phyloP scores from a whole-genome alignment of 768 basidiomycete genomes.

The Termitomyces bulborhizus region DNA sequence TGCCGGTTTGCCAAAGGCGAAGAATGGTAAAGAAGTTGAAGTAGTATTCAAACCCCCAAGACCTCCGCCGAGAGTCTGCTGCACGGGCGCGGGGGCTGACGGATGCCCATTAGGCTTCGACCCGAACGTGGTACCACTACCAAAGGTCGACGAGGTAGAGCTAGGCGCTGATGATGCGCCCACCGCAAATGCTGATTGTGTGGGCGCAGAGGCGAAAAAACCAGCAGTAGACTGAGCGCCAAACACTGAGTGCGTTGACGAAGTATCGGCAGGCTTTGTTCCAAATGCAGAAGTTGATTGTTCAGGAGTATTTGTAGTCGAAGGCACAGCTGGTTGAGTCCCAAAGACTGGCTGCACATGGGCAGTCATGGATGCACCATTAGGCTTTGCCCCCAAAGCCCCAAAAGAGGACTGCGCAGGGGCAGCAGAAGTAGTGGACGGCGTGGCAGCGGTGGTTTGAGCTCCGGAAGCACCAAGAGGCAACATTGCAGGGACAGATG shows the following conservation, averaged over 20 bases:
- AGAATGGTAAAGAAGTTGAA: slow-evolving; percentile 5
- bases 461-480: neutral
- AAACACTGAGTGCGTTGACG: slow-evolving; percentile 1
- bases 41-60: neutral
- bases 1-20: slow-evolving; percentile 6
- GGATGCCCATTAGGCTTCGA: neutral
- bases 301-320: neutral
- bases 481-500: no score
- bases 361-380: neutral
- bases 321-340: neutral
- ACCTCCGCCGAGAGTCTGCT: neutral
- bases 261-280: slow-evolving; percentile 1
- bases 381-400: neutral
- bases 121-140: neutral
- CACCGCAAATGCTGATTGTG: neutral
- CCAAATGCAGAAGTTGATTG: slow-evolving; percentile 2
- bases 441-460: neutral
- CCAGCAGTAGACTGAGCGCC: slow-evolving; percentile 3
- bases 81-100: neutral
- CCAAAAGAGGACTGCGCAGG: neutral
- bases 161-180: neutral
- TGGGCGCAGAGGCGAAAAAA: neutral
- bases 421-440: neutral
- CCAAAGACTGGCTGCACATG: slow-evolving; percentile 3
- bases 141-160: neutral